Conservation (phyloP, 805 yeast genomes). For the Clavispora asparagi region DNA sequence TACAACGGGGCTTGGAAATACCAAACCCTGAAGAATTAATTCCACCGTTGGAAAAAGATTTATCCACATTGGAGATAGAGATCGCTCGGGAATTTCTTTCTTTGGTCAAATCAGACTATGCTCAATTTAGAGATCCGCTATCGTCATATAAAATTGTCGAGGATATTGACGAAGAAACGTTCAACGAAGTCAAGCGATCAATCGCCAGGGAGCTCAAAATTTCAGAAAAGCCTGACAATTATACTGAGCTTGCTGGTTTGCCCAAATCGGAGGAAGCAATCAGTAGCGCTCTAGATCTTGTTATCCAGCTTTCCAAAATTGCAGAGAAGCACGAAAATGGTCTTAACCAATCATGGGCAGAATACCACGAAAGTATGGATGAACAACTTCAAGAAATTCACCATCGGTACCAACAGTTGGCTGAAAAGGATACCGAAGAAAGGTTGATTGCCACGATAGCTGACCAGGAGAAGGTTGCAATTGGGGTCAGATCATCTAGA, state of each 20-base stretch:
- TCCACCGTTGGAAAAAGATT: neutral
- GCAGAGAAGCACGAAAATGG: conserved; percentile 4
- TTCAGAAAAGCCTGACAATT: neutral
- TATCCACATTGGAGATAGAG: conserved; percentile 5
- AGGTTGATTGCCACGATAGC: conserved; percentile 4
- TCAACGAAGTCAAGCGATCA: conserved; percentile 14
- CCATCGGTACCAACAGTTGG: neutral
- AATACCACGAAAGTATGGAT: neutral
- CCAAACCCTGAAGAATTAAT: conserved; percentile 21
- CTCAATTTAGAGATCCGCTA: conserved; percentile 21
- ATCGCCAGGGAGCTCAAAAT: conserved; percentile 11
- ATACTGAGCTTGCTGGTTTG: conserved; percentile 10
- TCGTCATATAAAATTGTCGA: conserved; percentile 15
- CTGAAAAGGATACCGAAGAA: conserved; percentile 14
- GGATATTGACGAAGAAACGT: conserved; percentile 28
- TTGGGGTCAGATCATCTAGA: conserved; percentile 14
- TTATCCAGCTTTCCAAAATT: conserved; percentile 1
- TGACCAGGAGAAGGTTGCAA: conserved; percentile 16
- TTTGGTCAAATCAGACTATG: conserved; percentile 40
- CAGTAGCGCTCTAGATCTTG: neutral
- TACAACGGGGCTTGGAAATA: conserved; percentile 40
- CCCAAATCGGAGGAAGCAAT: conserved; percentile 7
- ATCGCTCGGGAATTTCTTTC: conserved; percentile 28
- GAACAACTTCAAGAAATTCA: neutral
- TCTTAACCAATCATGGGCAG: conserved; percentile 6